Evolutionary conservation across 768 basidiomycete species (phyloP), one percentile per base, ranked within the genome.

Genomic region (Rhizopogon vinicolor): DNA sequence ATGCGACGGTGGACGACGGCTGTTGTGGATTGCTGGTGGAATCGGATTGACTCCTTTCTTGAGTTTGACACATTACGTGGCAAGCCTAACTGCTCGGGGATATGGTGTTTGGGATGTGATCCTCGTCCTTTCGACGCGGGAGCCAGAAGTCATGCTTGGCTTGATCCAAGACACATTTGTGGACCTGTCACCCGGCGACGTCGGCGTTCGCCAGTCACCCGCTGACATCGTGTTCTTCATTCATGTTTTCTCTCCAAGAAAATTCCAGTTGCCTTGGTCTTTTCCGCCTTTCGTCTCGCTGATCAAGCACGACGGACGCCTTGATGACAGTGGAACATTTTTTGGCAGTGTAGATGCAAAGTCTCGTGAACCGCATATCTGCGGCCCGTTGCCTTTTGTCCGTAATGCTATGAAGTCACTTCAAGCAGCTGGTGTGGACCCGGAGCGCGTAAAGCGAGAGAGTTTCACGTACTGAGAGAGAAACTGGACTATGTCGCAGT

Each of bases 31-130:
- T n/a, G 83, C 82, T 1, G 84, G 83, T 22, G 85, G 85, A 0
- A 85, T 87, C 41, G 84, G 85, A 3, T 45, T 86, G 18, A 86
- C 85, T 16, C 85, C 83, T 0, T 86, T 83, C 65, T 62, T 86
- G n/a, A 75, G 76, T 28, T 77, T 85, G 78, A 70, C 83, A 0
- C 53, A 54, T 16, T 41, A 65, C 8, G 58, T 64, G 13, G 52
- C 59, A 16, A 48, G 54, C 12, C 60, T 65, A 16, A 52, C 58
- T 25, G 52, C 55, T 42, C 40, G 46, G 28, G 55, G 49, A 57
- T 56, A 58, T 8, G 66, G 65, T 3, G 28, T 58, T n/a, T 68
- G 69, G 67, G 75, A 82, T 57, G 70, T 86, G n/a, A 68, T 68
- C 0, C 69, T 86, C 29, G 65, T 77, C 3, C 56, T 85, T 3